Evolutionary conservation across 345 rosid genomes (phyloP).

Genomic region (Murraya koenigii): DNA sequence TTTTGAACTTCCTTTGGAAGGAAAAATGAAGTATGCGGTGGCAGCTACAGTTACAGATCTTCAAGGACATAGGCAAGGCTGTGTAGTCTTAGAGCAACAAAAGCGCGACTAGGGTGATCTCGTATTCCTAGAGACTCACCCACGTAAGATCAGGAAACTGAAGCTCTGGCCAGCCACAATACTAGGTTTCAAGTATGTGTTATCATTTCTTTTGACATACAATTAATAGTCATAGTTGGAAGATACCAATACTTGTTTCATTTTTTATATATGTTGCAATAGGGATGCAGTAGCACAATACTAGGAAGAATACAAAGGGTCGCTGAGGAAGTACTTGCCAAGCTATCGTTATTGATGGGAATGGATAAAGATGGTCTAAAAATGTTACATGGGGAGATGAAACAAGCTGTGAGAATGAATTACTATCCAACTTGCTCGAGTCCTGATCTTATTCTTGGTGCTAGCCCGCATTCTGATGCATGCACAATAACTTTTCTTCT

Average conservation of each 20-base stretch:
- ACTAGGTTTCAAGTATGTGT: conserved; percentile 20
- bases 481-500: conserved; percentile 23
- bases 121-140: conserved; percentile 14
- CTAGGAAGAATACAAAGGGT: conserved; percentile 6
- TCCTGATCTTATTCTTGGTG: conserved; percentile 22
- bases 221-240: too few relatives aligned
- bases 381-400: conserved; percentile 13
- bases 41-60: conserved; percentile 7
- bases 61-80: conserved; percentile 27
- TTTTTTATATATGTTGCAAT: neutral
- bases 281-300: conserved; percentile 23
- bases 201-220: neutral
- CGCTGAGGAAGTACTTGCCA: conserved; percentile 1
- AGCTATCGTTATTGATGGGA: conserved; percentile 13
- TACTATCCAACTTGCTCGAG: conserved; percentile 29
- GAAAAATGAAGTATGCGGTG: conserved; percentile 26
- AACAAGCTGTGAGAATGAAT: conserved; percentile 25
- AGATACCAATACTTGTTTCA: neutral
- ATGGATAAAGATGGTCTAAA: conserved; percentile 17
- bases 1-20: conserved; percentile 29
- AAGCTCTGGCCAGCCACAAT: neutral
- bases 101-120: conserved; percentile 28
- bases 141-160: neutral
- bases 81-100: conserved; percentile 27
- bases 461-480: conserved; percentile 25